These are phyloP conservation scores for Remersonia thermophila DNA, from an alignment of 2,329 filamentous ascomycete species.

Conservation along the genomic window DNA sequence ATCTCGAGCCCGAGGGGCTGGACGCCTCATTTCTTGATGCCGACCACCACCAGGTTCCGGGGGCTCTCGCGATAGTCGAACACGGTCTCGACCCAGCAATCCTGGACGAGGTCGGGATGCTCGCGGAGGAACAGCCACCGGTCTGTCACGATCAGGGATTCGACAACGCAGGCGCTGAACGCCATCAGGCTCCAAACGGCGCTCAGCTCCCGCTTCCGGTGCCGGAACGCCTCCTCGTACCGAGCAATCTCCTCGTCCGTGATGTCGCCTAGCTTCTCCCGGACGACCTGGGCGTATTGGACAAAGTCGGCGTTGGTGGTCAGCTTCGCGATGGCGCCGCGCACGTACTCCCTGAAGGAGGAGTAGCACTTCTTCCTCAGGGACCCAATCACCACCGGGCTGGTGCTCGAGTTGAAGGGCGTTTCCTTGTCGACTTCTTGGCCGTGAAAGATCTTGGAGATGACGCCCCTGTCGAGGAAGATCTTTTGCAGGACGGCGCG, in stretches of 20 bases:
- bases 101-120: slow-evolving; percentile 53
- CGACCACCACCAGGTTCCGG: slow-evolving; percentile 84
- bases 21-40: slow-evolving; percentile 63
- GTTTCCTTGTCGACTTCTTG: slow-evolving; percentile 14
- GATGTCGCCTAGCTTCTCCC: slow-evolving; percentile 52
- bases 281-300: slow-evolving; percentile 47
- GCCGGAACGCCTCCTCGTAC: slow-evolving; percentile 55
- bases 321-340: slow-evolving; percentile 69
- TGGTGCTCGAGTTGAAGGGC: slow-evolving; percentile 38
- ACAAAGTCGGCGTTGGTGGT: slow-evolving; percentile 43
- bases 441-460: slow-evolving; percentile 45
- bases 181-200: slow-evolving; percentile 94
- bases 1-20: no score
- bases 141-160: slow-evolving; percentile 83
- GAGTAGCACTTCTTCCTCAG: slow-evolving; percentile 68
- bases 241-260: slow-evolving; percentile 61
- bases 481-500: slow-evolving; percentile 82
- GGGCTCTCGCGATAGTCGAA: slow-evolving; percentile 83
- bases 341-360: slow-evolving; percentile 64
- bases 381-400: slow-evolving; percentile 77
- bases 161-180: slow-evolving; percentile 78
- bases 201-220: slow-evolving; percentile 67
- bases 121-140: slow-evolving; percentile 79
- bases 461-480: slow-evolving; percentile 74
- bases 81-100: slow-evolving; percentile 84